These are phyloP conservation scores for Entomortierella lignicola DNA, from an alignment of 192 early-diverging fungal genomes.

Conservation along the genomic window DNA sequence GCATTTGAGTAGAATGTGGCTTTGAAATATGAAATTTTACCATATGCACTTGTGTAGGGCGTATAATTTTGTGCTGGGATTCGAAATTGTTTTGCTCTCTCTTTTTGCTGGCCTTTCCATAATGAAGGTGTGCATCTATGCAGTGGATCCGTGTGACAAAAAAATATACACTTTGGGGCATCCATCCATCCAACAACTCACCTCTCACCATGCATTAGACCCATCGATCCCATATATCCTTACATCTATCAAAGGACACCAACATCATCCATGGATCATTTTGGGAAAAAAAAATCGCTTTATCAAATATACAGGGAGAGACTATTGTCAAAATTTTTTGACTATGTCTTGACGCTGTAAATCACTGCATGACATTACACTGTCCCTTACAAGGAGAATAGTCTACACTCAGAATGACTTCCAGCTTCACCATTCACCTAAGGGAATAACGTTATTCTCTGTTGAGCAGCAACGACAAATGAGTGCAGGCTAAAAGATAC, in stretches of 20 bases:
- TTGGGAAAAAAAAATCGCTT: background rate
- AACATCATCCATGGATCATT: background rate
- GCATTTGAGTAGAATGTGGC: background rate
- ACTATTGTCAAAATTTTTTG: conserved; percentile 26
- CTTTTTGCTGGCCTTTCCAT: conserved; percentile 51
- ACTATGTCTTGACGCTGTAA: background rate
- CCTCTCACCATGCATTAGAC: background rate
- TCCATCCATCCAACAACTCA: conserved; percentile 37
- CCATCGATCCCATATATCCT: background rate
- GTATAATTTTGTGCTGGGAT: background rate
- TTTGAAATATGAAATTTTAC: background rate
- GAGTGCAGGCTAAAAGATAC: too few relatives aligned
- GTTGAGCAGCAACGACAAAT: too few relatives aligned
- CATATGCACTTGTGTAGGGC: background rate
- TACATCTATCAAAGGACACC: background rate
- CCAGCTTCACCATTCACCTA: too few relatives aligned
- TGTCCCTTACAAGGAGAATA: background rate
- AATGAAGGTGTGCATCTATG: conserved; percentile 38
- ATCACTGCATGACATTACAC: too few relatives aligned
- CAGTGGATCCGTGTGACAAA: conserved; percentile 8
- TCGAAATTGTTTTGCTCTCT: conserved; percentile 29
- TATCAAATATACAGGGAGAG: conserved; percentile 5
- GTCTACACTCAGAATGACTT: too few relatives aligned
- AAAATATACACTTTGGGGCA: background rate
- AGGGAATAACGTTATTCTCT: too few relatives aligned